Evolutionary conservation across 2,329 filamentous ascomycete species (phyloP).

Genomic region (Dactylellina parvicollis): DNA sequence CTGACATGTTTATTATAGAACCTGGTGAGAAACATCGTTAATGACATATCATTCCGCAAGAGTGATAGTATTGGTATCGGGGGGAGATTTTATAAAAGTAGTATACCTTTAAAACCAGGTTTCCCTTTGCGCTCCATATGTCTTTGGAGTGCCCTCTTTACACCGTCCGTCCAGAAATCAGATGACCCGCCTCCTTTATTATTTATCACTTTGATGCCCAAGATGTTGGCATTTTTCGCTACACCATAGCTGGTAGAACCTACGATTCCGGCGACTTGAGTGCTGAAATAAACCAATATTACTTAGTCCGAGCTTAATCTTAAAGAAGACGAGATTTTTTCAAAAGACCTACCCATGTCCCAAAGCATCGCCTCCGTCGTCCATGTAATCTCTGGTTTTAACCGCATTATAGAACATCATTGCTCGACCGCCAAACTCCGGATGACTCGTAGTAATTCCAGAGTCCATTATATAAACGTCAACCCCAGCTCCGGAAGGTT

Average conservation of each 20-base stretch:
- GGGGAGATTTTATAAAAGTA: too few species aligned
- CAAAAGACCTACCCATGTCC: neutral
- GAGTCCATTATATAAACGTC: constrained; percentile 12
- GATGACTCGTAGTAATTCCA: neutral
- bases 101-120: constrained; percentile 39
- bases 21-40: neutral
- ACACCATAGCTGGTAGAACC: constrained; percentile 5
- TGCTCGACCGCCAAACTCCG: constrained; percentile 14
- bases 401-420: constrained; percentile 55
- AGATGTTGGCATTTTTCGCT: constrained; percentile 15
- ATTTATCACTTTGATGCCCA: constrained; percentile 66
- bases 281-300: neutral
- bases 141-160: constrained; percentile 63
- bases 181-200: constrained; percentile 63
- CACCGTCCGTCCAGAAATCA: constrained; percentile 68
- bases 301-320: constrained; percentile 60
- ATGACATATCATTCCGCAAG: too few species aligned
- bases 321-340: too few species aligned
- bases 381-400: constrained; percentile 62
- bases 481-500: constrained; percentile 9
- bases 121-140: constrained; percentile 12
- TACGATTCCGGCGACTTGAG: constrained; percentile 2
- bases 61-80: constrained; percentile 60
- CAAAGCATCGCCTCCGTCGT: neutral
- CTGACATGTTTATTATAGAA: constrained; percentile 68